phyloP scores from a whole-genome alignment of 164 flowering plant genomes.

The Dillenia turbinata region DNA sequence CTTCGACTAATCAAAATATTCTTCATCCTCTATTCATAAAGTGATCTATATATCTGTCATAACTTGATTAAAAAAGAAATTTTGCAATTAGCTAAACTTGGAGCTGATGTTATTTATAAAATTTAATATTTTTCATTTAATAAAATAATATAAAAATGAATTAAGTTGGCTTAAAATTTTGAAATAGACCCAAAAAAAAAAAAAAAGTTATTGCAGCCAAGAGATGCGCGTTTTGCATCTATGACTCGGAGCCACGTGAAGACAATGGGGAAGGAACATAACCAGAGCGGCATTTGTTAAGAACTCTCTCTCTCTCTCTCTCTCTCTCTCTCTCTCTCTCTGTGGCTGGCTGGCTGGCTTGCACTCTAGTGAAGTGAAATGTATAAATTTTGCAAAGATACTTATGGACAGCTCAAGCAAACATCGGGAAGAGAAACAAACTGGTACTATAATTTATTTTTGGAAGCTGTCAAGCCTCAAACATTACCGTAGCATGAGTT shows the following conservation, averaged over 20 bases:
- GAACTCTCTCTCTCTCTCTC: no score
- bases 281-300: neutral
- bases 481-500: conserved; percentile 11
- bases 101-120: no score
- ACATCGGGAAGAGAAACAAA: conserved; percentile 1
- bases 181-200: no score
- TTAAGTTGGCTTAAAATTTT: no score
- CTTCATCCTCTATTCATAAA: no score
- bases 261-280: neutral
- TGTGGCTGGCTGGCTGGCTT: neutral
- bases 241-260: neutral
- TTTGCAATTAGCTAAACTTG: no score
- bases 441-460: neutral
- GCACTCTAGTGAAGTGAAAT: neutral
- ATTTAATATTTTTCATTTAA: no score
- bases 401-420: conserved; percentile 9
- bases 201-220: neutral
- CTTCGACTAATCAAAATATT: no score
- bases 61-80: no score
- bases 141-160: no score
- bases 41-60: no score
- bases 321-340: neutral
- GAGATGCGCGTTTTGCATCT: neutral
- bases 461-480: conserved; percentile 15
- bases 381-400: neutral